Evolutionary conservation across 495 filamentous ascomycete species (phyloP), one percentile per base, ranked within the genome.

Genomic region (Ascodesmis nigricans): DNA sequence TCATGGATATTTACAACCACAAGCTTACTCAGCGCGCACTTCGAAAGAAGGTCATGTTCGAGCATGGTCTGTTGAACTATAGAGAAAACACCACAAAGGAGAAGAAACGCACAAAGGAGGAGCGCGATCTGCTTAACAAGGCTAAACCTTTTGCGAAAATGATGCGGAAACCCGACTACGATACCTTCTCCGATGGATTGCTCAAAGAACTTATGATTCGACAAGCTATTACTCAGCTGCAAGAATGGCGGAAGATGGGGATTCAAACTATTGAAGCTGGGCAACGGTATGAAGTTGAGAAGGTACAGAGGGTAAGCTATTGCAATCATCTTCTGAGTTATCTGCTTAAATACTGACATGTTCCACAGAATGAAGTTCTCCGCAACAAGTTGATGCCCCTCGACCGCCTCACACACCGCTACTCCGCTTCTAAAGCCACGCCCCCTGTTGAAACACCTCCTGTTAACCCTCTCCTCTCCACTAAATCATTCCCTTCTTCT

Each of bases 1-100:
- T 99, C 2, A 93, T 99, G 65, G 82, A 92, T 42, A 93, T 99
- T 36, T 99, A 99, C 58, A 95, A 95, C 49, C 74, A 78, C 17
- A 75, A 83, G 10, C 60, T 99, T 16, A 91, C 81, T 4, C 73
- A 78, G 26, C 71, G 87, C 21, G 83, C 77, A n/a, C 83, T 95
- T 47, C 67, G 87, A 26, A 99, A 99, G 54, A 90, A 83, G 57
- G 73, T 92, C 14, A 78, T 99, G 27, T 93, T 95, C 52, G 80
- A 95, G 49, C 87, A 99, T 52, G 72, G 73, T 35, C 59, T 99
- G 17, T 62, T 99, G 1, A 82, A 99, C 31, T 95, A 95, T 50
- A 59, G 78, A 32, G 84, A 91, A 53, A 91, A 87, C 46, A 73
- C 61, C 7, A 78, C 73, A 17, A 45, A 69, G 0, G 87, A 99